Conservation (phyloP, 1,139 yeast species). For the Pneumocystis carinii region DNA sequence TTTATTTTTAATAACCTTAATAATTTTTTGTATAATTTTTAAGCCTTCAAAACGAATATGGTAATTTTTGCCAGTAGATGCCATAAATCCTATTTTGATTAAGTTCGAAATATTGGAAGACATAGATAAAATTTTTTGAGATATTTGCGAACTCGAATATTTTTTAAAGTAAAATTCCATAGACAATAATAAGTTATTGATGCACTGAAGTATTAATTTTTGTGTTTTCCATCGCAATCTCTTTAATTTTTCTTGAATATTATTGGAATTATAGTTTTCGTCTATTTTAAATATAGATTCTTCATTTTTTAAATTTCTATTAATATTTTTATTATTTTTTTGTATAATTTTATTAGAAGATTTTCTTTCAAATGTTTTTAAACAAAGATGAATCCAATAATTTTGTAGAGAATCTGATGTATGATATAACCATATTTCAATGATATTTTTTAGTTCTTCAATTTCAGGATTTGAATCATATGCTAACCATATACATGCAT, state of each 20-base stretch:
- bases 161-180: conserved; percentile 16
- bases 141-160: neutral
- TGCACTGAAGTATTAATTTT: conserved; percentile 41
- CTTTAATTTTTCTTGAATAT: conserved; percentile 19
- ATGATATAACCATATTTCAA: conserved; percentile 26
- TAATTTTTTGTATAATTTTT: conserved; percentile 45
- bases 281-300: conserved; percentile 31
- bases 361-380: conserved; percentile 22
- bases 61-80: conserved; percentile 59
- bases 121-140: conserved; percentile 19
- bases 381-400: conserved; percentile 27
- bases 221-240: conserved; percentile 57
- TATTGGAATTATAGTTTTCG: conserved; percentile 7
- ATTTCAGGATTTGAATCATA: neutral
- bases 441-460: conserved; percentile 19
- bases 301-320: conserved; percentile 23
- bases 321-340: conserved; percentile 24
- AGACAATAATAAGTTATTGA: conserved; percentile 39
- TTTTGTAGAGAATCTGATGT: conserved; percentile 21
- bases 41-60: conserved; percentile 54
- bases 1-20: conserved; percentile 21
- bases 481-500: conserved; percentile 4
- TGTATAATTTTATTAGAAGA: conserved; percentile 16
- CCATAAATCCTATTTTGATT: conserved; percentile 67
- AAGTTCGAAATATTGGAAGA: conserved; percentile 49